Percentiles rank a stretch among this genome's conserved stretches.
These are phyloP conservation scores for Alternaria triticimaculans DNA, from an alignment of 2,329 filamentous ascomycete genomes.

Conservation along the genomic window DNA sequence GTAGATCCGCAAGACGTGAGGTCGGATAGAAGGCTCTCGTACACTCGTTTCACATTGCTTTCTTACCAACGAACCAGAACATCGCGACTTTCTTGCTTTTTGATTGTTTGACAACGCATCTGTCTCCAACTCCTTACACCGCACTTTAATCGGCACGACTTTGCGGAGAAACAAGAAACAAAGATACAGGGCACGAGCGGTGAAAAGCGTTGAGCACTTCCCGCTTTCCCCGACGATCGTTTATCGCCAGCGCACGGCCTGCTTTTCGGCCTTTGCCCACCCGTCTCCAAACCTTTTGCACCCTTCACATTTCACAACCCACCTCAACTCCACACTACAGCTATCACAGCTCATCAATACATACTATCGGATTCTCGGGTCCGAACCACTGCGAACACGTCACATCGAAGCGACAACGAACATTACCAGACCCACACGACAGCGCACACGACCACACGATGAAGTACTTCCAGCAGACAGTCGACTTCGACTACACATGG, in stretches of 20 bases:
- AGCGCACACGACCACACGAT: slow-evolving; percentile 58
- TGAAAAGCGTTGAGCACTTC: slow-evolving; percentile 20
- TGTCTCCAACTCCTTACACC: slow-evolving; percentile 6
- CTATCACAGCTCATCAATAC: slow-evolving; percentile 11
- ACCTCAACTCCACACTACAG: slow-evolving; percentile 10
- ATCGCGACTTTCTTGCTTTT: neutral
- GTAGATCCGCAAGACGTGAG: slow-evolving; percentile 7
- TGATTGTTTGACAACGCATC: slow-evolving; percentile 2
- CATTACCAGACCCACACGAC: neutral
- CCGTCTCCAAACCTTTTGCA: slow-evolving; percentile 18
- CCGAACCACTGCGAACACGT: neutral
- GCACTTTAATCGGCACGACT: neutral
- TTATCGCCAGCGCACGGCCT: slow-evolving; percentile 22
- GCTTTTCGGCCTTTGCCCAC: slow-evolving; percentile 24
- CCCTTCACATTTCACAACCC: slow-evolving; percentile 16
- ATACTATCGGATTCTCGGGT: neutral
- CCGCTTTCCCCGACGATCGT: slow-evolving; percentile 22
- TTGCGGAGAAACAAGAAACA: slow-evolving; percentile 2
- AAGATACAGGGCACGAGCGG: slow-evolving; percentile 13
- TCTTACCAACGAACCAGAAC: neutral
- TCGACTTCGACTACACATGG: slow-evolving; percentile 98
- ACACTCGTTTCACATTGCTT: slow-evolving; percentile 1
- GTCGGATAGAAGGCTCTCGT: slow-evolving; percentile 4
- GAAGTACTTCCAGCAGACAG: slow-evolving; percentile 93
- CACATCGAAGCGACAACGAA: slow-evolving; percentile 5